phyloP scores from a whole-genome alignment of 2,329 filamentous ascomycete species.

The Alternaria alternata region DNA sequence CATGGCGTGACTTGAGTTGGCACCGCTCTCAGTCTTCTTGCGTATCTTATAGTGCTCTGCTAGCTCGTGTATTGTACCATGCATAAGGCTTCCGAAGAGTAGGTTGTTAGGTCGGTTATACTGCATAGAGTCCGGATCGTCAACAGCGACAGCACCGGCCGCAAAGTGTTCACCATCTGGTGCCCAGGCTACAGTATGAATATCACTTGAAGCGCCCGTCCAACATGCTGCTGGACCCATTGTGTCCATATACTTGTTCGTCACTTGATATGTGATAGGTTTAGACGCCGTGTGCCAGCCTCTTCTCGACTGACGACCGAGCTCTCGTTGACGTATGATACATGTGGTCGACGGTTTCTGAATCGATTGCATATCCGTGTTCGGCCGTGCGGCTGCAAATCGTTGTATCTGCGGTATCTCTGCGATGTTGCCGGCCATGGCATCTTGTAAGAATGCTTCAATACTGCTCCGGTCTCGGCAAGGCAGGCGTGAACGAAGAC shows the following conservation, averaged over 20 bases:
- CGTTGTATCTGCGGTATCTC: constrained; percentile 36
- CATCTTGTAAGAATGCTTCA: constrained; percentile 44
- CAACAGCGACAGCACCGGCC: constrained; percentile 64
- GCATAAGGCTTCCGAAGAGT: constrained; percentile 58
- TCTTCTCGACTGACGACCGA: constrained; percentile 38
- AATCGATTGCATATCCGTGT: constrained; percentile 22
- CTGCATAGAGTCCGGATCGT: constrained; percentile 64
- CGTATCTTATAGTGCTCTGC: constrained; percentile 61
- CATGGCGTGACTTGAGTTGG: constrained; percentile 57
- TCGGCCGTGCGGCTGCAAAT: constrained; percentile 32
- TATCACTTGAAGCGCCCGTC: constrained; percentile 67
- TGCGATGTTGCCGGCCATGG: constrained; percentile 28
- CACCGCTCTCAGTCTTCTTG: constrained; percentile 47
- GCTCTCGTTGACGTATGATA: constrained; percentile 44
- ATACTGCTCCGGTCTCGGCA: constrained; percentile 34
- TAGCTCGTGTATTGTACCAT: constrained; percentile 59
- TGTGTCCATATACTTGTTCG: constrained; percentile 47
- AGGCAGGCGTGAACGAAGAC: constrained; percentile 24
- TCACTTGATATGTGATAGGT: constrained; percentile 33
- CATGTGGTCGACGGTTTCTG: constrained; percentile 28
- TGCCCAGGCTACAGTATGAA: constrained; percentile 65
- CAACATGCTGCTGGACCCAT: constrained; percentile 58
- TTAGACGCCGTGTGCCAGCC: constrained; percentile 37
- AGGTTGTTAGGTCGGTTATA: constrained; percentile 68
- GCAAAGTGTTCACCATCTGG: constrained; percentile 63